Evolutionary conservation across 257 asterid genomes (phyloP).

Genomic region (Marsdenia floribunda): DNA sequence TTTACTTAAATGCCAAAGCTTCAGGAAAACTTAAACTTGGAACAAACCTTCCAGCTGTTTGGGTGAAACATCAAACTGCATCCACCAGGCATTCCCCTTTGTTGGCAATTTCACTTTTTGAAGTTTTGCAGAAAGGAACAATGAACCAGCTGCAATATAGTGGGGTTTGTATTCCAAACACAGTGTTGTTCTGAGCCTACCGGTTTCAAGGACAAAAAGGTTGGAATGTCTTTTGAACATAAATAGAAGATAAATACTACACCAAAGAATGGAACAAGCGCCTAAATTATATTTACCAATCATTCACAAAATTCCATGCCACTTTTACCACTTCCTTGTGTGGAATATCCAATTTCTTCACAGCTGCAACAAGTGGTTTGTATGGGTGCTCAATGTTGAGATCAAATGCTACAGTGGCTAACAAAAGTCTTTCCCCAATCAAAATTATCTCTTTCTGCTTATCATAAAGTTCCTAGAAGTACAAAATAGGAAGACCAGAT

Average conservation of each 20-base stretch:
- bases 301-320: conserved; percentile 67
- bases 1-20: background rate
- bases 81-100: conserved; percentile 56
- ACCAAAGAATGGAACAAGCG: background rate
- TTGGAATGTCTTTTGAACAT: background rate
- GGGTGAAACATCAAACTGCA: conserved; percentile 60
- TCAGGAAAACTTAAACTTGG: background rate
- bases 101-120: conserved; percentile 45
- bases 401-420: conserved; percentile 56
- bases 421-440: conserved; percentile 45
- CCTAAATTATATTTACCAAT: conserved; percentile 34
- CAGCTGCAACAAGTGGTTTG: conserved; percentile 51
- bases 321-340: conserved; percentile 43
- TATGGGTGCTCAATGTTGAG: conserved; percentile 57
- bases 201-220: conserved; percentile 10
- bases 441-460: conserved; percentile 42
- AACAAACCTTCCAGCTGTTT: conserved; percentile 45
- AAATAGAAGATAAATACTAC: background rate
- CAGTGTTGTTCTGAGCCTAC: conserved; percentile 52
- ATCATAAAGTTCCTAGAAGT: conserved; percentile 41
- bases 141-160: conserved; percentile 57
- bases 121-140: conserved; percentile 51
- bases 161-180: conserved; percentile 62
- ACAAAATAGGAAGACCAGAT: conserved; percentile 15
- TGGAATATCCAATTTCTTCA: conserved; percentile 40